Evolutionary conservation across 2,329 filamentous ascomycete genomes (phyloP).

Genomic region (Scedosporium dehoogii): DNA sequence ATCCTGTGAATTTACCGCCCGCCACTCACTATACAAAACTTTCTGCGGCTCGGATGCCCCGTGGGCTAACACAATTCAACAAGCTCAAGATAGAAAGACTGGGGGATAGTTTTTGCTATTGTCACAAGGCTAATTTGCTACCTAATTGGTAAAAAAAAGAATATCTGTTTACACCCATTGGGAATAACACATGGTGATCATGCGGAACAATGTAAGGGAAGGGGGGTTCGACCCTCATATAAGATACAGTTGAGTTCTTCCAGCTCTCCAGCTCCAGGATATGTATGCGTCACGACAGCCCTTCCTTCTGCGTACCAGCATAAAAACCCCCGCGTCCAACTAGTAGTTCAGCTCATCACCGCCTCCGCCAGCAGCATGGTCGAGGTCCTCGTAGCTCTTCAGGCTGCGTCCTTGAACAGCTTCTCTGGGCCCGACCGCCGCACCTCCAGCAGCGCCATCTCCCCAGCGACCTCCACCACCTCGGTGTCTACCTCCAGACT

Average conservation of each 20-base stretch:
- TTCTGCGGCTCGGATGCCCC: too few relatives aligned
- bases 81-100: not conserved
- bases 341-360: conserved; percentile 88
- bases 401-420: conserved; percentile 86
- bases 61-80: too few relatives aligned
- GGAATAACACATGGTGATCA: not conserved
- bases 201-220: not conserved
- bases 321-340: conserved; percentile 6
- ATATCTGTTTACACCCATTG: not conserved
- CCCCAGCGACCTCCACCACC: conserved; percentile 52
- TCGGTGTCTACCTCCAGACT: conserved; percentile 21
- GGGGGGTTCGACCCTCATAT: not conserved
- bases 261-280: not conserved
- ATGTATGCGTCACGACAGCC: not conserved
- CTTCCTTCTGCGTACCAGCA: not conserved
- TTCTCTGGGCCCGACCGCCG: conserved; percentile 75
- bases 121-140: not conserved
- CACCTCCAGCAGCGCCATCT: conserved; percentile 62
- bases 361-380: conserved; percentile 67
- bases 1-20: too few relatives aligned
- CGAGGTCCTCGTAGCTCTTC: conserved; percentile 95
- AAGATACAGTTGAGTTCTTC: not conserved
- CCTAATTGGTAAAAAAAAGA: not conserved
- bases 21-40: too few relatives aligned
- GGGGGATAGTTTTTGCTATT: not conserved